Percentiles rank a stretch among this genome's conserved stretches.
phyloP scores from a whole-genome alignment of 1,284 basidiomycete species.

The Boletus hoseneyae region DNA sequence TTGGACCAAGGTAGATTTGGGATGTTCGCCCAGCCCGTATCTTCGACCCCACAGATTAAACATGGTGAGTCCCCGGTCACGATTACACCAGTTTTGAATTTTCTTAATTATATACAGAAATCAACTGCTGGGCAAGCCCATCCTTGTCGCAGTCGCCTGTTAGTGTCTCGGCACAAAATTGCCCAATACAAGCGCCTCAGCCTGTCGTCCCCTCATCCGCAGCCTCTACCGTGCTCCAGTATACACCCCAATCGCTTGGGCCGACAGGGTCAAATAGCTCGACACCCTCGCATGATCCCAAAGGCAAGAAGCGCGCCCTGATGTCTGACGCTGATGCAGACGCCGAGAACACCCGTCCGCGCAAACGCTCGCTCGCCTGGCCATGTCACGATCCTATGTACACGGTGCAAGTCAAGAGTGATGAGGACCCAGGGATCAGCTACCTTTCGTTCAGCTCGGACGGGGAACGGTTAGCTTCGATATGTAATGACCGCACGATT shows the following conservation, averaged over 20 bases:
- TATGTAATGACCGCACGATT: conserved; percentile 54
- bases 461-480: conserved; percentile 47
- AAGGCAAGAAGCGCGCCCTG: conserved; percentile 33
- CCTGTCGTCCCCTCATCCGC: conserved; percentile 23
- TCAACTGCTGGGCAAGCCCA: conserved; percentile 25
- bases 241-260: conserved; percentile 19
- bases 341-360: conserved; percentile 28
- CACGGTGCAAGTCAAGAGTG: conserved; percentile 39
- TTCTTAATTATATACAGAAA: conserved; percentile 14
- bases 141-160: conserved; percentile 18
- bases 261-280: conserved; percentile 21
- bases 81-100: not conserved
- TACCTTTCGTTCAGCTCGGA: conserved; percentile 45
- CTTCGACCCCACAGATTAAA: conserved; percentile 29
- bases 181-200: conserved; percentile 30
- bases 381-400: conserved; percentile 38
- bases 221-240: conserved; percentile 25
- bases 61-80: conserved; percentile 21
- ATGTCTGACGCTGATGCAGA: conserved; percentile 22
- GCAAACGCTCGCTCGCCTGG: conserved; percentile 38
- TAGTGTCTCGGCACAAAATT: conserved; percentile 13
- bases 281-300: conserved; percentile 28
- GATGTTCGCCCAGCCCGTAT: conserved; percentile 19
- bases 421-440: conserved; percentile 40
- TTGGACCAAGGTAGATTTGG: conserved; percentile 19